Evolutionary conservation across 306 rosid genomes (phyloP).

Genomic region (Albizia julibrissin): DNA sequence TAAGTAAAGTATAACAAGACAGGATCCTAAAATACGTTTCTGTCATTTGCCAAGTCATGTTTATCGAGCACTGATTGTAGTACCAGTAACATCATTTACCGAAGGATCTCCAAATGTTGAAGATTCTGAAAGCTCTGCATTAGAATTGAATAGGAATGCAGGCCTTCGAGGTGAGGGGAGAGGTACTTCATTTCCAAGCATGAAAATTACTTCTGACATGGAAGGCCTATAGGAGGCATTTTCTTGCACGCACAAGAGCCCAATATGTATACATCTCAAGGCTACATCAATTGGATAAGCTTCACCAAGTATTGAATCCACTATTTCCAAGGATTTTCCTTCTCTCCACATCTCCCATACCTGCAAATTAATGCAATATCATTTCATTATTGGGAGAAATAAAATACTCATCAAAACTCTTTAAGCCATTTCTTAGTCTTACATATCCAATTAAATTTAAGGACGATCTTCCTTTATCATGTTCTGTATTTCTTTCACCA

Average conservation of each 20-base stretch:
- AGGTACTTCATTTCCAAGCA: background rate
- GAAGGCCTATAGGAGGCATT: background rate
- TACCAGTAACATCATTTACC: background rate
- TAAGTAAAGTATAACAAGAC: background rate
- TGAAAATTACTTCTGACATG: background rate
- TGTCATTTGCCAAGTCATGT: background rate
- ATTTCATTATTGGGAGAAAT: background rate
- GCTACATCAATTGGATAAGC: conserved; percentile 1
- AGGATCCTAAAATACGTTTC: background rate
- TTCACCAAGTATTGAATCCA: conserved; percentile 39
- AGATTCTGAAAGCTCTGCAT: background rate
- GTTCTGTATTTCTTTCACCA: too few species aligned
- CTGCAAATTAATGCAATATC: conserved; percentile 28
- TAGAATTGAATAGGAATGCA: conserved; percentile 33
- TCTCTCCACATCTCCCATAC: conserved; percentile 56
- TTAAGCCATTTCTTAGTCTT: too few species aligned
- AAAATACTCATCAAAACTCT: background rate
- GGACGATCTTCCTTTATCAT: too few species aligned
- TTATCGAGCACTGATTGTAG: background rate
- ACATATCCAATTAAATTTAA: too few species aligned
- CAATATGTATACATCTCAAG: conserved; percentile 32
- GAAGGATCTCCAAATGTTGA: conserved; percentile 27
- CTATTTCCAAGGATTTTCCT: conserved; percentile 31
- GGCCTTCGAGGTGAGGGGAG: conserved; percentile 49
- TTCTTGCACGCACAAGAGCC: background rate